Evolutionary conservation across 345 rosid genomes (phyloP), one percentile per base, ranked within the genome.

Genomic region (Schrenkiella parvula): DNA sequence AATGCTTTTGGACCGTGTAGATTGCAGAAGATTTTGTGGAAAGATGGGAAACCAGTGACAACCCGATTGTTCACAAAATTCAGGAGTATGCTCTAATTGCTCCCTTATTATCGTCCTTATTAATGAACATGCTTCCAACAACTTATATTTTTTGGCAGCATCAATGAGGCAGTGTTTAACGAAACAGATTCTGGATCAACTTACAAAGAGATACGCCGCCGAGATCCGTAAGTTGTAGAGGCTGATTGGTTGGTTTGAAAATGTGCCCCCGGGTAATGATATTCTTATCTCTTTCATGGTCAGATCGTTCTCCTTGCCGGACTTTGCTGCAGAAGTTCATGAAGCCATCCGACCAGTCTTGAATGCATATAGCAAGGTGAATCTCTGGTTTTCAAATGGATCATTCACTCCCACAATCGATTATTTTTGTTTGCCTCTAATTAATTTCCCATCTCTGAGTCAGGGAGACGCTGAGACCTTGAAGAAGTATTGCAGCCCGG

Each of bases 11-110:
- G 62, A 60, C 66, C 68, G 52, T 29, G 53, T 84, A 92, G 99
- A 81, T 95, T 75, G 97, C 96, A 25, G 99, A 92, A 75, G 99
- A 92, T 70, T 23, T 88, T 81, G 87, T 81, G 51, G 99, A 95
- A 81, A 87, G 83, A 84, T 92, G 98, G 99, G 99, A 95, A 75
- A 95, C 98, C 23, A 92, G 96, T 71, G 99, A 95, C 77, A 87
- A 58, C 77, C 97, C 97, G 34, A 81, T 95, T 68, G 97, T 92
- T 64, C 93, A 88, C 84, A 95, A 90, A 84, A 89, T 95, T 79
- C 99, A 92, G 75, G 98, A 95, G 97, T 95, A 87, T 60, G 87
- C 35, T 68, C 48, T 63, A 70, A 38, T 13, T 31, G 13, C 11
- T 42, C 65, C 31, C 29, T 43, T 72, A 23, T 25, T 29, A 43